phyloP scores from a whole-genome alignment of 768 basidiomycete species.

The Nidularia pulvinata region DNA sequence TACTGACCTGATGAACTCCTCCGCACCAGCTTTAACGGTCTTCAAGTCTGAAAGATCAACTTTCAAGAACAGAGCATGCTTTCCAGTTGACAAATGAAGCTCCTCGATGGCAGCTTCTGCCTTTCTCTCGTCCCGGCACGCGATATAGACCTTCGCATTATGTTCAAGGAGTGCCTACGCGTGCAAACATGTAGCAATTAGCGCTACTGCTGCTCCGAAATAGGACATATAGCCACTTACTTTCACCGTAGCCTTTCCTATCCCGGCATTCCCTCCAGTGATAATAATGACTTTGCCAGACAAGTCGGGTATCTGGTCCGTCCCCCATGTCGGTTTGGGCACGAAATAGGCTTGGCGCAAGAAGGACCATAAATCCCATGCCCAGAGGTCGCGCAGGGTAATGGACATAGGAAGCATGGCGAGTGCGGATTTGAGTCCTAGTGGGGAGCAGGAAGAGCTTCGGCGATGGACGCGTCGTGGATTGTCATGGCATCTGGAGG shows the following conservation, averaged over 20 bases:
- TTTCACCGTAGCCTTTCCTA: background rate
- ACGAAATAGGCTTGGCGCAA: no score
- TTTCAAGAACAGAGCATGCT: background rate
- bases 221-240: background rate
- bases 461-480: no score
- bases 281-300: background rate
- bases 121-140: background rate
- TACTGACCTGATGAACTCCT: background rate
- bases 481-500: no score
- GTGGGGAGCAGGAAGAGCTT: no score
- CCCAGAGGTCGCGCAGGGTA: no score
- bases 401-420: no score
- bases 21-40: background rate
- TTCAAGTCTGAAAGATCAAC: background rate
- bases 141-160: background rate
- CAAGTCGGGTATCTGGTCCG: background rate
- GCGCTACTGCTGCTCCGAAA: slow-evolving; percentile 11
- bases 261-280: background rate
- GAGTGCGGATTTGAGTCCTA: no score
- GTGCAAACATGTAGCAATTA: slow-evolving; percentile 18
- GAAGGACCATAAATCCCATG: no score
- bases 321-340: no score
- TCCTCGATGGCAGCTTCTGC: background rate
- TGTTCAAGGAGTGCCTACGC: background rate
- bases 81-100: background rate